Base-by-base conservation (phyloP, 2,329 filamentous ascomycete genomes). In the Aotearoamyces nothofagi region DNA sequence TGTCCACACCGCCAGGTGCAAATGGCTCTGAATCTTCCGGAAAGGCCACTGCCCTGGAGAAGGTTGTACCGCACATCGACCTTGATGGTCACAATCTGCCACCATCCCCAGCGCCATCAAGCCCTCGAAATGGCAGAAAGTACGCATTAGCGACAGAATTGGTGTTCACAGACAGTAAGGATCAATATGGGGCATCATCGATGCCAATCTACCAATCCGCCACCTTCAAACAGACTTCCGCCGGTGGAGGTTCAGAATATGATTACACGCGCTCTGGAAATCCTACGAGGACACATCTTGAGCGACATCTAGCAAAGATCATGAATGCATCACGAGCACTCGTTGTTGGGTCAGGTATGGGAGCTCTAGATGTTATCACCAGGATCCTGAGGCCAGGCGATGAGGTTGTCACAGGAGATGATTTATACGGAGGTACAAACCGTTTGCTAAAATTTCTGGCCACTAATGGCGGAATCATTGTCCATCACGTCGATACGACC, bases 211-310 rank as follows among this genome's bases (percentile, higher is more conserved):
- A 98, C 56, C 90, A 93, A 67, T 92, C 83, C 27, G 92, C 90
- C 27, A 98, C 90, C 20, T 98, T 98, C 65, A 98, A 98, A 60
- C 90, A 96, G 57, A 70, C 69, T 13, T 82, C 78, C 11, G 78
- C 79, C 37, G 66, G 57, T 25, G 83, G 81, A 34, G 83, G 82
- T 35, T 63, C 70, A 48, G 86, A 96, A 55, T 98, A 96, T 56
- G 90, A 98, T 61, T 98, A 98, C 61, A 96, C 90, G 35, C 81
- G 92, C 36, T 96, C 86, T 19, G 90, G 90, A 32, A 98, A 98
- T 53, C 90, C 90, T 11, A 98, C 90, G 33, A 73, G 90, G 40
- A 92, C 87, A 17, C 90, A 98, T 49, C 71, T 98, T 38, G 90
- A 98, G 61, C 75, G 87, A 34, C 90, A 98, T 55, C 64, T 98